Base-by-base conservation (phyloP, 1,284 basidiomycete species). In the Fomitopsis palustris region DNA sequence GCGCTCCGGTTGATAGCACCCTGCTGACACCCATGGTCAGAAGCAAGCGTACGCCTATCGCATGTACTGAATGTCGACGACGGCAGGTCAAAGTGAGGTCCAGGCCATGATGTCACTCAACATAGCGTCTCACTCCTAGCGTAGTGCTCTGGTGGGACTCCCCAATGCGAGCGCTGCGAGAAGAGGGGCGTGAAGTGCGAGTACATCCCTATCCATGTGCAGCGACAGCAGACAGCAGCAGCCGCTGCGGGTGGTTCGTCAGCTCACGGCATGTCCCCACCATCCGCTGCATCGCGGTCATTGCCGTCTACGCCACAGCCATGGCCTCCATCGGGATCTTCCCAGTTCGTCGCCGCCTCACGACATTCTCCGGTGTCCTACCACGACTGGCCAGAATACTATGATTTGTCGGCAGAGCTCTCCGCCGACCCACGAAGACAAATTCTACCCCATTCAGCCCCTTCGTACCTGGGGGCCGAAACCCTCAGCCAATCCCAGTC, bases 41-140 rank as follows among this genome's bases (percentile, higher is more conserved):
- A 47, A 69, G 74, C 58, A 77, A 76, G 62, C 74, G 81, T 57
- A 78, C 77, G 1, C 73, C 77, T 25, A 79, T 83, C 62, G 83
- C 83, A 10, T 85, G 83, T 68, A 72, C 70, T 1, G 72, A 74
- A 59, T 85, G 83, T 65, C 78, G 83, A n/a, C 67, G 71, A 39
- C 76, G 79, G 12, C 83, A 85, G 69, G 77, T 84, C 56, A 82
- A 80, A 73, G 83, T 81, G 61, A 47, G 17, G n/a, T 55, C 43
- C 53, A 47, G 49, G 60, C 49, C 52, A 56, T 59, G 55, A 58
- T 49, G 53, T 59, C 41, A n/a, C 51, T 33, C 49, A 51, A 53
- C n/a, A 35, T 9, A 39, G 21, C 21, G 8, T 19, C 19, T 42
- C 3, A 38, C 39, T 53, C 38, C 37, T 21, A 35, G 19, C 19